These are phyloP conservation scores for Fusarium marasasianum DNA, from an alignment of 2,329 filamentous ascomycete genomes.

Conservation along the genomic window DNA sequence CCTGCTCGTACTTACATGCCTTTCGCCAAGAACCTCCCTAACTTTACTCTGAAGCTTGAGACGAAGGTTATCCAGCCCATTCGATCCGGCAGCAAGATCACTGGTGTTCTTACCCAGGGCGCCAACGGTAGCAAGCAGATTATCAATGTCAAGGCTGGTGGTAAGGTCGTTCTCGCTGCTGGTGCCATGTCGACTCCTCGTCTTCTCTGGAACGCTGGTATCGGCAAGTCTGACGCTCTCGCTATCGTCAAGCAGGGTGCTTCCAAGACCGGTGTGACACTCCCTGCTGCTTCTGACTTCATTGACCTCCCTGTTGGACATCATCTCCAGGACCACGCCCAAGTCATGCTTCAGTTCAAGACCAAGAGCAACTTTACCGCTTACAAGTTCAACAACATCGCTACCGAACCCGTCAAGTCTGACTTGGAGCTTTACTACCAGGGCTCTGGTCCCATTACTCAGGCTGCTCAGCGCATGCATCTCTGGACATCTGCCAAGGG, in stretches of 20 bases:
- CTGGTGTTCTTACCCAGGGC: slow-evolving; percentile 68
- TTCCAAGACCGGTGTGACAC: slow-evolving; percentile 58
- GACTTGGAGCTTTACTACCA: slow-evolving; percentile 41
- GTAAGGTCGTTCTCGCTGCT: slow-evolving; percentile 69
- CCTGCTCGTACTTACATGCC: slow-evolving; percentile 77
- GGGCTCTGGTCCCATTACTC: slow-evolving; percentile 41
- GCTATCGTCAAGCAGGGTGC: slow-evolving; percentile 55
- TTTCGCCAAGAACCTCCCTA: slow-evolving; percentile 64
- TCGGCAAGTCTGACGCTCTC: slow-evolving; percentile 69
- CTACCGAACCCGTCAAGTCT: slow-evolving; percentile 9
- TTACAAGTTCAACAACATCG: slow-evolving; percentile 40
- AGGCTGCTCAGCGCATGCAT: slow-evolving; percentile 43
- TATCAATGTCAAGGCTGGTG: slow-evolving; percentile 40
- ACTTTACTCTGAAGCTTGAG: slow-evolving; percentile 74
- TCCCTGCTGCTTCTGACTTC: slow-evolving; percentile 61
- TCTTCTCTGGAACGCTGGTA: slow-evolving; percentile 55
- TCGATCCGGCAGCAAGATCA: slow-evolving; percentile 68
- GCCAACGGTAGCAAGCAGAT: slow-evolving; percentile 56
- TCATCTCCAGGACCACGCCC: slow-evolving; percentile 65
- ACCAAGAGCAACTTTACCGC: slow-evolving; percentile 36
- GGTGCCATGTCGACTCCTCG: slow-evolving; percentile 57
- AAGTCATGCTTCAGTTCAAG: slow-evolving; percentile 47
- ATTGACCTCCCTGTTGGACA: slow-evolving; percentile 67
- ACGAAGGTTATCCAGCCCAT: slow-evolving; percentile 72
- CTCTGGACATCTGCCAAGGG: slow-evolving; percentile 40